Evolutionary conservation across 352 stramenopile species (phyloP), one percentile per base, ranked within the genome.

Genomic region (Phytopythium aichiense): DNA sequence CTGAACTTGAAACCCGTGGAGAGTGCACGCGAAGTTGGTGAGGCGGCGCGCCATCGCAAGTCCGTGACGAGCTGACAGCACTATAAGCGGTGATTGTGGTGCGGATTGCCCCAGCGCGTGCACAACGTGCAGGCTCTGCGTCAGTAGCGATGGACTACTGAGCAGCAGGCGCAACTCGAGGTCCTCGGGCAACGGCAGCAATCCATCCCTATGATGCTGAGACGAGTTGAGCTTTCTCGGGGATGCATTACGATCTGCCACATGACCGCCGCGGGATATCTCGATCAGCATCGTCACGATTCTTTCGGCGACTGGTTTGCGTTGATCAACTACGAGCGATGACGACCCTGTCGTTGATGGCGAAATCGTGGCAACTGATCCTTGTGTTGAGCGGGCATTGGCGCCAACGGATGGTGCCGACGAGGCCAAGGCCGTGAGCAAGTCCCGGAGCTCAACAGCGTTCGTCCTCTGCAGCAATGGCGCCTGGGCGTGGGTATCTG

Each of bases 1-100:
- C 8, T 67, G 67, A 4, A 84, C 60, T 37, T 78, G 69, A n/a
- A 74, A 71, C 1, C 71, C 73, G 35, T 76, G 65, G 7, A 79
- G 30, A 59, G 72, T 69, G 13, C 75, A 81, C 18, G 68, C 68
- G 20, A 84, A 81, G 30, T 59, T 65, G 25, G 80, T 33, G 23
- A 84, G 38, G 30, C 60, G 63, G n/a, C 71, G 59, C 0, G 60
- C 43, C 2, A 81, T 22, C 2, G 62, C 25, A 7, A 53, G 45
- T 13, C 58, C 54, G 12, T 65, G 18, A 9, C 46, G 42, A 2
- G 70, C 52, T 3, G 62, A 77, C 18, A 84, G 42, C 8, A 81
- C 46, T 4, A 81, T 15, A 3, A 76, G 40, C 13, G 71, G 63
- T 13, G 55, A 37, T 7, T 23, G 51, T 13, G 31, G 22, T 12